Evolutionary conservation across 2,329 filamentous ascomycete species (phyloP).

Genomic region (Microthyrium microscopicum): DNA sequence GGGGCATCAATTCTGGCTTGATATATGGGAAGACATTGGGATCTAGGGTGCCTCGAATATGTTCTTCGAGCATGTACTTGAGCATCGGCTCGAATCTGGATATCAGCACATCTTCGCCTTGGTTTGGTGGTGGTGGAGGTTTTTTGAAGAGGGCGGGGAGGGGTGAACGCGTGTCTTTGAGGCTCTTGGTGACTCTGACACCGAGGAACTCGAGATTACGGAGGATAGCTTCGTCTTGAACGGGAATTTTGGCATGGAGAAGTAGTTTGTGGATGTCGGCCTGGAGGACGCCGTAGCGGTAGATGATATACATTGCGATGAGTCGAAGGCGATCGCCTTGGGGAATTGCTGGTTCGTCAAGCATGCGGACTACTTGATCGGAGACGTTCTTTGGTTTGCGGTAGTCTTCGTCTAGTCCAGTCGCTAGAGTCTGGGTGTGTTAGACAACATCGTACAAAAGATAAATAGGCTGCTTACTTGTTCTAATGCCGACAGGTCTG

Average conservation of each 20-base stretch:
- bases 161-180: conserved; percentile 59
- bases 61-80: conserved; percentile 70
- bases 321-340: conserved; percentile 66
- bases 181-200: conserved; percentile 48
- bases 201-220: conserved; percentile 70
- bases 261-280: conserved; percentile 76
- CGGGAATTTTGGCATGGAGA: conserved; percentile 63
- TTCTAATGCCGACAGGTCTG: conserved; percentile 75
- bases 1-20: conserved; percentile 39
- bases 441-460: conserved; percentile 18
- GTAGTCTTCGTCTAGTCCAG: conserved; percentile 82
- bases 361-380: conserved; percentile 67
- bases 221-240: conserved; percentile 55
- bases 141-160: conserved; percentile 59
- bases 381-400: conserved; percentile 80
- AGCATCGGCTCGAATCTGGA: conserved; percentile 72
- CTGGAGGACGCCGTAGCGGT: conserved; percentile 65
- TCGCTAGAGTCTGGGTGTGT: too few species aligned
- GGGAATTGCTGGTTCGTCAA: conserved; percentile 66
- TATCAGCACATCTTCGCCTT: conserved; percentile 65
- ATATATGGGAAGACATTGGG: conserved; percentile 30
- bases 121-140: conserved; percentile 30
- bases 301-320: conserved; percentile 71
- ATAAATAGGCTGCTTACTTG: conserved; percentile 37
- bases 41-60: conserved; percentile 25